Evolutionary conservation across 441 rosid genomes (phyloP), one percentile per base, ranked within the genome.

Genomic region (Brassica balearica): DNA sequence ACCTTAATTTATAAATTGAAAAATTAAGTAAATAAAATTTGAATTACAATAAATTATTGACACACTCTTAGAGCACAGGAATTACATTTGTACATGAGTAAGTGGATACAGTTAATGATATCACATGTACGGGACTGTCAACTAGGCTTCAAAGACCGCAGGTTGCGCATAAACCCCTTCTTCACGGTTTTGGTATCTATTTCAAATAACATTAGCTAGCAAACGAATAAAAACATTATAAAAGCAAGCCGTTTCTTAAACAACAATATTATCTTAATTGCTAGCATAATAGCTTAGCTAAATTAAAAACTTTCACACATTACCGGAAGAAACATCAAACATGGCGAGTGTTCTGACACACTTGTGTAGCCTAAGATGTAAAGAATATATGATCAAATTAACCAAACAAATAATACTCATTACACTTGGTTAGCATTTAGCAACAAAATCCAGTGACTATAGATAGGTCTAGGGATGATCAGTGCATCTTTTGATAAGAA

Each of bases 81-180:
- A 43, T 46, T 72, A 43, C 76, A 72, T 72, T 25, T 72, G 61
- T 72, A 25, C 76, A 43, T 46, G 61, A 38, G 15, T 12, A 25
- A 46, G 51, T 38, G 41, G 59, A 23, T 38, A 71, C 17, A 53
- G 11, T 58, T 46, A 7, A 72, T 23, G 17, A 6, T 9, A 61
- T 41, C 59, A 72, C 75, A 71, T 71, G 68, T n/a, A 36, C 36
- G 55, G n/a, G 32, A 12, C 61, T 71, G 66, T 59, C 56, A 8
- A 71, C 41, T 23, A 59, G 66, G 14, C 56, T 36, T 36, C 74
- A 41, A 19, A 20, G 53, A 36, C 66, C 56, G 53, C 20, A 58
- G 56, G 41, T 72, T 43, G 68, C 12, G 29, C 29, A 46, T 46
- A 72, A 10, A 27, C 65, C 14, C 68, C 58, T 72, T 38, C 48